These are phyloP conservation scores for Dendryphion nanum DNA, from an alignment of 2,329 filamentous ascomycete genomes.

Conservation along the genomic window DNA sequence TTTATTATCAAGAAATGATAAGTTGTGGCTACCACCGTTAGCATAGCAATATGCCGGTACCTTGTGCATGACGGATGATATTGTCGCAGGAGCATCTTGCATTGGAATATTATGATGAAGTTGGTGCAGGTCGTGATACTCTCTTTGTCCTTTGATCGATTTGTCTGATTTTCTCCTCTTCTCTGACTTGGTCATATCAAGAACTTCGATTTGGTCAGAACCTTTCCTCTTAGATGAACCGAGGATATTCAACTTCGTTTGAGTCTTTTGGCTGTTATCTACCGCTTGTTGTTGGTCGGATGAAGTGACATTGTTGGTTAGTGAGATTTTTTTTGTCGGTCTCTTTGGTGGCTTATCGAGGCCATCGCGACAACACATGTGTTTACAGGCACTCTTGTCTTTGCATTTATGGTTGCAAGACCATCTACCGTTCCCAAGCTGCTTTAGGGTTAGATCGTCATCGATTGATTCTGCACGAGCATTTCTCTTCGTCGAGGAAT, in stretches of 20 bases:
- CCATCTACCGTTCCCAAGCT: slow-evolving; percentile 70
- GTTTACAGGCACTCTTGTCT: slow-evolving; percentile 63
- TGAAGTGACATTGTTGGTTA: too few relatives aligned
- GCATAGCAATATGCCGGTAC: slow-evolving; percentile 28
- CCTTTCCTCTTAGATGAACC: slow-evolving; percentile 22
- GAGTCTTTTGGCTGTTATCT: slow-evolving; percentile 18
- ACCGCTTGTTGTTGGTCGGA: background rate
- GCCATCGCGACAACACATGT: slow-evolving; percentile 71
- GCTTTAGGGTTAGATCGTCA: slow-evolving; percentile 42
- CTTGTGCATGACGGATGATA: slow-evolving; percentile 24
- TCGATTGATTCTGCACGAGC: slow-evolving; percentile 3
- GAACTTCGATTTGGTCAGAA: slow-evolving; percentile 21
- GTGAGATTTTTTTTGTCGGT: slow-evolving; percentile 27
- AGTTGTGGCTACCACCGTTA: slow-evolving; percentile 16
- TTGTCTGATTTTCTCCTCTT: slow-evolving; percentile 24
- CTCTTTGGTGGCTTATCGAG: slow-evolving; percentile 61
- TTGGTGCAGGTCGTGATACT: slow-evolving; percentile 22
- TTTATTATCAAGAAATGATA: slow-evolving; percentile 20
- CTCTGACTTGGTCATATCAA: slow-evolving; percentile 33
- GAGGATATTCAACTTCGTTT: slow-evolving; percentile 26
- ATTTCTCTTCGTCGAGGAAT: slow-evolving; percentile 10
- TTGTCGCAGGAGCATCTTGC: slow-evolving; percentile 15
- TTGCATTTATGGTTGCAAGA: slow-evolving; percentile 71
- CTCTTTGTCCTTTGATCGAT: slow-evolving; percentile 12
- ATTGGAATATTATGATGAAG: slow-evolving; percentile 24